phyloP scores from a whole-genome alignment of 257 asterid species.

The Nicotiana paniculata region DNA sequence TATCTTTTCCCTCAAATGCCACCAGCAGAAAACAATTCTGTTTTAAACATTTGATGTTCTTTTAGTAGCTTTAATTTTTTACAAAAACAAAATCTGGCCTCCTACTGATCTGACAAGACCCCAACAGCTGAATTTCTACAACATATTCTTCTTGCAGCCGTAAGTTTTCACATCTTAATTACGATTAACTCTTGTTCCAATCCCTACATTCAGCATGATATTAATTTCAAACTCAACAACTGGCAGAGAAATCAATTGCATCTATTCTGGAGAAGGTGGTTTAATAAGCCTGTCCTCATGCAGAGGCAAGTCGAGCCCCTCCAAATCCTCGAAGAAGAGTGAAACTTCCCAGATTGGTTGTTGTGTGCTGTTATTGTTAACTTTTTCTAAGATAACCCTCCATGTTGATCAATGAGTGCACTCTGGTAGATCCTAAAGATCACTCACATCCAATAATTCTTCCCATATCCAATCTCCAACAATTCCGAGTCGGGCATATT shows the following conservation, averaged over 20 bases:
- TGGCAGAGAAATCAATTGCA: background rate
- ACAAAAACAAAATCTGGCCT: no score
- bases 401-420: background rate
- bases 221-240: no score
- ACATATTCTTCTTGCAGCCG: no score
- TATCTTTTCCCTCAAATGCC: no score
- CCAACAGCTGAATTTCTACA: no score
- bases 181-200: no score
- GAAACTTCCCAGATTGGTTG: background rate
- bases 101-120: no score
- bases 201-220: no score
- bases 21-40: no score
- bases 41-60: no score
- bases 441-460: background rate
- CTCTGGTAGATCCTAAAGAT: background rate
- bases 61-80: no score
- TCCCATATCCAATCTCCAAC: background rate
- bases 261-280: background rate
- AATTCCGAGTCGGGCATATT: background rate
- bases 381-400: background rate
- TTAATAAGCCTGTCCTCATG: background rate
- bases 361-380: background rate
- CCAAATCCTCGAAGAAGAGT: background rate
- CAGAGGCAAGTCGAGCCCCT: background rate
- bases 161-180: no score